Evolutionary conservation across 2,329 filamentous ascomycete genomes (phyloP), one percentile per base, ranked within the genome.

Genomic region (Sporothrix brasiliensis): DNA sequence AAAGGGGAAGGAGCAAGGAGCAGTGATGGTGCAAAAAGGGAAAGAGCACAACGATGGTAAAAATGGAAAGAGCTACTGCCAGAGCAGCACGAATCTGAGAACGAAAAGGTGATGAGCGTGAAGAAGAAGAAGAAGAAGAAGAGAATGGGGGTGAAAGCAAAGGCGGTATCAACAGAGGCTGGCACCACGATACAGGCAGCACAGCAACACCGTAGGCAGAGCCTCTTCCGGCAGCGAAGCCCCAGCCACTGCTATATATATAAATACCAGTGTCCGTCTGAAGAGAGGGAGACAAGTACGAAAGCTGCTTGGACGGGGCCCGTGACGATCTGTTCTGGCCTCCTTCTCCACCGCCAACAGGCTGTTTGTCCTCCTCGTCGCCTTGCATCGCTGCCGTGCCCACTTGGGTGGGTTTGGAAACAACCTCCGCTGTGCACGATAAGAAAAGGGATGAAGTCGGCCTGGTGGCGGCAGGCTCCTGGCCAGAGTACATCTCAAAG

Each of bases 361-460:
- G 49, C 19, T 50, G 49, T 21, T 47, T 63, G 21, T 63, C 47
- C 41, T 27, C 39, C 10, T 47, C 34, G 58, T 47, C 21, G 41
- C 58, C 58, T 27, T 47, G 58, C 58, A 63, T 63, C 21, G 58
- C 58, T 63, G 58, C 58, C 58, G 58, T 63, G 58, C 13, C 58
- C 58, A 27, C 39, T 24, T 63, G n/a, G 39, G 11, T n/a, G n/a
- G 11, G 14, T 47, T 27, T 63, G 21, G 58, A 63, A 47, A 47
- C 58, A 47, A 34, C 39, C 39, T 56, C 14, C 14, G 16, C 19
- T 16, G 50, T 53, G 50, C 50, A 34, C 7, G 34, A 34, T 5
- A 34, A 34, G 7, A 34, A 34, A 34, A 34, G 6, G 34, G 34
- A 34, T 34, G 54, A 58, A 9, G 54, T 30, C 30, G 30, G 30